A percentile compares a stretch with the other conserved stretches of the same genome.
phyloP scores from a whole-genome alignment of 192 early-diverging fungal genomes.

The Coemansia sp. region DNA sequence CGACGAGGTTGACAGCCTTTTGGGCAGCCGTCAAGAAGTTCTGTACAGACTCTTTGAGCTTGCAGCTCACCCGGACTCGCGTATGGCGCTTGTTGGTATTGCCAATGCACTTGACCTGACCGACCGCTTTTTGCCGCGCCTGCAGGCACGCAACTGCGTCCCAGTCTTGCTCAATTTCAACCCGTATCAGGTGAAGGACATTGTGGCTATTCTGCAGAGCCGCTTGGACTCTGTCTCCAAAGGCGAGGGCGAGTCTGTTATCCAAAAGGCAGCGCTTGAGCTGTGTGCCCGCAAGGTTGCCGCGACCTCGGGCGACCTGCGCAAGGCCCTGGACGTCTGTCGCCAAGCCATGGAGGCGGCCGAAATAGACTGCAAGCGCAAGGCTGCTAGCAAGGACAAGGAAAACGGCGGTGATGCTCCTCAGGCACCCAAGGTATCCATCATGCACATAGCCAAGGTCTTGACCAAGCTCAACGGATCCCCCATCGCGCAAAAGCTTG shows the following conservation, averaged over 20 bases:
- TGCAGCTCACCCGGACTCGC: constrained; percentile 59
- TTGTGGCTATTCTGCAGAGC: constrained; percentile 84
- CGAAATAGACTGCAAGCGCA: constrained; percentile 66
- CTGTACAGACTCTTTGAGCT: constrained; percentile 86
- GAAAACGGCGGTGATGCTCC: constrained; percentile 37
- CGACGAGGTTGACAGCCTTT: constrained; percentile 91
- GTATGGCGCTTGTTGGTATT: constrained; percentile 84
- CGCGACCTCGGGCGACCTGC: constrained; percentile 79
- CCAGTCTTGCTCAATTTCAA: constrained; percentile 84
- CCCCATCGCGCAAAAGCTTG: constrained; percentile 63
- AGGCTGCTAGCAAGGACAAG: constrained; percentile 29
- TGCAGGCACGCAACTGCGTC: constrained; percentile 78
- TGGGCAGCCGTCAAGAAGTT: constrained; percentile 78
- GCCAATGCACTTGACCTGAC: constrained; percentile 94
- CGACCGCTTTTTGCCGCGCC: constrained; percentile 82
- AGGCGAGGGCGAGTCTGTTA: constrained; percentile 59
- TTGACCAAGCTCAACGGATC: constrained; percentile 64
- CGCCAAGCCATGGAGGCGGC: constrained; percentile 85
- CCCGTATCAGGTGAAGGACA: constrained; percentile 85
- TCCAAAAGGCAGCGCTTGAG: constrained; percentile 85
- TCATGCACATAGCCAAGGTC: constrained; percentile 78
- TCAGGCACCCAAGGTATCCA: constrained; percentile 69
- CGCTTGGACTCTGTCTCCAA: constrained; percentile 64
- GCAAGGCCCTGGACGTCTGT: constrained; percentile 80
- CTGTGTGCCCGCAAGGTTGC: constrained; percentile 90